Base-by-base conservation (phyloP, 2,329 filamentous ascomycete species). In the Colletotrichum tamarilloi region DNA sequence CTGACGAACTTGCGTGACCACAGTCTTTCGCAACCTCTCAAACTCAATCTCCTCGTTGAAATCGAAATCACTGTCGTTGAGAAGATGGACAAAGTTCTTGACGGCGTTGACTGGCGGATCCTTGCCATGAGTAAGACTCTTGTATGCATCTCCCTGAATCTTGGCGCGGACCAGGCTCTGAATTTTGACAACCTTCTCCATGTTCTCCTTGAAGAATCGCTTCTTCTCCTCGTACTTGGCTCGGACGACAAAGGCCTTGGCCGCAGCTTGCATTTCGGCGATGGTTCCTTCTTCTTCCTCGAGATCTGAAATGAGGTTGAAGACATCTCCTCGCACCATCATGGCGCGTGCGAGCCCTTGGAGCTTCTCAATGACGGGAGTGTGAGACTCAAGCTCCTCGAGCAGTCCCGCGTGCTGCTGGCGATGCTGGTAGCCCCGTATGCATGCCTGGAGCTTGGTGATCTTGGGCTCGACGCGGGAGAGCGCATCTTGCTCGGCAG, bases 41-140 rank as follows among this genome's bases (percentile, higher is more conserved):
- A 98, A 98, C 81, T 99, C 97, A 64, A 99, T 92, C 81, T 99
- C 97, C 81, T 98, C 96, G 80, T 99, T 97, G 83, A 99, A 99
- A 81, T 99, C 97, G 78, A 99, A 98, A 80, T 98, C 96, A 79
- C 95, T 98, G 83, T 99, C 97, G 79, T 98, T 99, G 70, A 99
- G 91, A 49, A 99, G 88, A 82, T 99, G 97, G 2, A 99, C 95
- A 81, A 99, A 99, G 81, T 97, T 97, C 86, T 98, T 98, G 80
- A 99, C 94, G 0, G 97, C 98, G 52, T 95, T 95, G 72, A 99
- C 95, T 0, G 97, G 97, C 28, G 97, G 97, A 80, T 98, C 98
- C 85, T 98, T 98, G 74, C 97, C 97, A 38, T 92, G 95, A 2
- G 95, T 98, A 76, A 99, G 88, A 81, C 94, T 98, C 89, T 98